Conservation (phyloP, 176 grass and related monocot species). For the Eremochloa ophiuroides region DNA sequence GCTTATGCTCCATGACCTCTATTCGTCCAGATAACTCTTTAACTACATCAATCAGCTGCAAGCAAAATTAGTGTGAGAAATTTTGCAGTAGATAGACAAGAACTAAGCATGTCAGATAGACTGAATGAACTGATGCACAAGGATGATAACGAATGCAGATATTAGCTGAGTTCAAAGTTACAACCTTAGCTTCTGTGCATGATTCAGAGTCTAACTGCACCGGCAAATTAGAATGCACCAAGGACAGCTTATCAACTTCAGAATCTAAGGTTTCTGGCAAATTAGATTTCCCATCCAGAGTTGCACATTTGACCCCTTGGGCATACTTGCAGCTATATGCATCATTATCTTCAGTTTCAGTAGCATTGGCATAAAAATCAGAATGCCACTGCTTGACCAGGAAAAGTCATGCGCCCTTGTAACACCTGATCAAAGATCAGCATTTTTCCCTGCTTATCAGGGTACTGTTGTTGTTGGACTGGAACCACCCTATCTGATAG, state of each 20-base stretch:
- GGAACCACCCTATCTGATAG: not conserved
- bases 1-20: conserved; percentile 48
- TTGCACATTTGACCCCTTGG: conserved; percentile 3
- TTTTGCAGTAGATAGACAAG: not conserved
- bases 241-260: conserved; percentile 15
- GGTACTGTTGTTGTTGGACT: conserved; percentile 29
- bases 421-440: conserved; percentile 12
- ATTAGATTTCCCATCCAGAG: conserved; percentile 21
- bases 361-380: conserved; percentile 10
- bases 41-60: conserved; percentile 47
- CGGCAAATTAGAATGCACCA: conserved; percentile 21
- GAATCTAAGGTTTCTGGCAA: conserved; percentile 48
- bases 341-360: conserved; percentile 9
- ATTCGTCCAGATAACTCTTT: conserved; percentile 49
- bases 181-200: conserved; percentile 34
- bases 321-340: conserved; percentile 7
- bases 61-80: conserved; percentile 13
- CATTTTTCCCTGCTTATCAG: conserved; percentile 7
- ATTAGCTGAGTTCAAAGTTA: not conserved
- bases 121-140: not conserved
- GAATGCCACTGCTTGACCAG: conserved; percentile 15
- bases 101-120: conserved; percentile 10
- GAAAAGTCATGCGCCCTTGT: conserved; percentile 13
- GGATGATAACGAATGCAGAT: not conserved
- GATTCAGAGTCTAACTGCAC: conserved; percentile 19